Evolutionary conservation across 2,329 filamentous ascomycete genomes (phyloP).

Genomic region (Clonostachys byssicola): DNA sequence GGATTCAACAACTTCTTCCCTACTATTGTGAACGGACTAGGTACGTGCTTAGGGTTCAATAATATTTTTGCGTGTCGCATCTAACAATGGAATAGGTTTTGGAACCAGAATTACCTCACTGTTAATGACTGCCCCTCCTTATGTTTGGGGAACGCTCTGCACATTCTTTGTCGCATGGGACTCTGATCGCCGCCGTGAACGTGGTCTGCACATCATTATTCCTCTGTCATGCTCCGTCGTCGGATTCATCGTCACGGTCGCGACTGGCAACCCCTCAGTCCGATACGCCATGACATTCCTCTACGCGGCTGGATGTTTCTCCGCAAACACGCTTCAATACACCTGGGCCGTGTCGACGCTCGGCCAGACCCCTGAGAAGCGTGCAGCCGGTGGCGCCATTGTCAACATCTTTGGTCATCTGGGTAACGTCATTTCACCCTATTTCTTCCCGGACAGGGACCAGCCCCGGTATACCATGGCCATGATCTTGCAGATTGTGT

Average conservation of each 20-base stretch:
- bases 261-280: conserved; percentile 4
- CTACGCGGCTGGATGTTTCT: conserved; percentile 10
- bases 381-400: conserved; percentile 4
- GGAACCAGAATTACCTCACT: conserved; percentile 7
- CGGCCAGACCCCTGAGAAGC: conserved; percentile 26
- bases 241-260: conserved; percentile 17
- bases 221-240: conserved; percentile 1
- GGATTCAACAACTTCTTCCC: conserved; percentile 12
- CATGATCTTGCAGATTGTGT: conserved; percentile 7
- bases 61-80: no score
- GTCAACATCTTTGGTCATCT: conserved; percentile 5
- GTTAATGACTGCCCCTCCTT: conserved; percentile 17
- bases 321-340: conserved; percentile 24
- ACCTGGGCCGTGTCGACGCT: conserved; percentile 25
- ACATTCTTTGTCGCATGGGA: conserved; percentile 35
- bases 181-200: conserved; percentile 36
- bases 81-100: no score
- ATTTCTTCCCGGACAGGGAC: conserved; percentile 5
- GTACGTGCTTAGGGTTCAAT: neutral
- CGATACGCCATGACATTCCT: conserved; percentile 11
- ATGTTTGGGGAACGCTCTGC: conserved; percentile 11
- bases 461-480: conserved; percentile 3
- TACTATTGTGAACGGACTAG: conserved; percentile 14
- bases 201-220: conserved; percentile 34
- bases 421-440: conserved; percentile 5